These are phyloP conservation scores for Aspergillus sp. DNA, from an alignment of 2,329 filamentous ascomycete species.

Conservation along the genomic window DNA sequence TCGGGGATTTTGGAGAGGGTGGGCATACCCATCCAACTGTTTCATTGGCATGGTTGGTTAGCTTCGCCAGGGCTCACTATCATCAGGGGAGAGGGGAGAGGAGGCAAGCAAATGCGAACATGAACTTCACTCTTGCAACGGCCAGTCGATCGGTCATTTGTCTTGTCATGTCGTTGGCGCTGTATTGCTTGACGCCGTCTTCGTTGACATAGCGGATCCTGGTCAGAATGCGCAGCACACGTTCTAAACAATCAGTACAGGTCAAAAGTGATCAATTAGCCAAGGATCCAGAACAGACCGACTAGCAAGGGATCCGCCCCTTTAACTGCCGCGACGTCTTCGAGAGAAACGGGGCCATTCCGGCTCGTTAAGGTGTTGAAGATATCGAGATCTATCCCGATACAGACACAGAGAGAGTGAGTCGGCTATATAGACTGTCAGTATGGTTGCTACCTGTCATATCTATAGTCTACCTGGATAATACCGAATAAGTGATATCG, in stretches of 20 bases:
- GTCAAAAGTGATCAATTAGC: neutral
- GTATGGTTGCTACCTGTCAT: neutral
- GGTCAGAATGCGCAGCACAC: constrained; percentile 9
- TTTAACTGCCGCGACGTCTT: constrained; percentile 9
- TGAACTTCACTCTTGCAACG: constrained; percentile 7
- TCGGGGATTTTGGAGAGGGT: constrained; percentile 7
- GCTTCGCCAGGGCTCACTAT: neutral
- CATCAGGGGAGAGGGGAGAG: neutral
- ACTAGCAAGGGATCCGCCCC: constrained; percentile 4
- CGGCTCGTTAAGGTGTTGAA: constrained; percentile 7
- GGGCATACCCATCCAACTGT: neutral
- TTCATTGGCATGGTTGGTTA: neutral
- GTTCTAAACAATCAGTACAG: constrained; percentile 4
- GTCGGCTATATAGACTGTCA: constrained; percentile 4
- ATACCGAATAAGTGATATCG: constrained; percentile 8
- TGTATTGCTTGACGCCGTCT: constrained; percentile 6
- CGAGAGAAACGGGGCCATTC: constrained; percentile 1
- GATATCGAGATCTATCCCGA: constrained; percentile 11
- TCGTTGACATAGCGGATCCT: constrained; percentile 11
- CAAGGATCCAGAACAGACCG: constrained; percentile 2
- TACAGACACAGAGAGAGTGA: constrained; percentile 8
- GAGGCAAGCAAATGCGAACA: constrained; percentile 3
- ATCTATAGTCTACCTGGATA: too few species aligned
- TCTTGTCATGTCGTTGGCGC: constrained; percentile 7
- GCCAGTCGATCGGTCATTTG: constrained; percentile 7